Conservation (phyloP, 2,329 filamentous ascomycete genomes). For the Hypoxylon sp. region DNA sequence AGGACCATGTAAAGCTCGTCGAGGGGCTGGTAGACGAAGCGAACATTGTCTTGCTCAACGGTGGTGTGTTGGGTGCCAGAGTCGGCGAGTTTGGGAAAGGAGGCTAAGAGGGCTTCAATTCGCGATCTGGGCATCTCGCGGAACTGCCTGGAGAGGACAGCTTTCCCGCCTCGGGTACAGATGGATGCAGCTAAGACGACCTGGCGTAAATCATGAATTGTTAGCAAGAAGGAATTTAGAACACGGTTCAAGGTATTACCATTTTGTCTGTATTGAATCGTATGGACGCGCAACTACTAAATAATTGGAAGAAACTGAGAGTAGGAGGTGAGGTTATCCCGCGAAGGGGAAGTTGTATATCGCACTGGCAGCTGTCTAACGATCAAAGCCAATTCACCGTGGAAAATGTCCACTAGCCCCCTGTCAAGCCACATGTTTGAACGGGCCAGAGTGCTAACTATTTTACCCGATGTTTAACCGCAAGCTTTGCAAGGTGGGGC, state of each 20-base stretch:
- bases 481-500: not conserved
- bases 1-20: conserved; percentile 99
- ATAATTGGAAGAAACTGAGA: conserved; percentile 2
- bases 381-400: conserved; percentile 40
- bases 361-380: conserved; percentile 29
- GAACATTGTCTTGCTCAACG: conserved; percentile 98
- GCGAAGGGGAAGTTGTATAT: conserved; percentile 21
- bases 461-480: conserved; percentile 20
- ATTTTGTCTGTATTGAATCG: conserved; percentile 36
- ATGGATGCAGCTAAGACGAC: conserved; percentile 99
- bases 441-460: not conserved
- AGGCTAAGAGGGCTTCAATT: conserved; percentile 95
- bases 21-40: conserved; percentile 98
- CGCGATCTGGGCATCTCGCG: conserved; percentile 97
- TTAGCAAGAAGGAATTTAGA: conserved; percentile 17
- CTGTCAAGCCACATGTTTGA: conserved; percentile 45
- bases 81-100: conserved; percentile 97
- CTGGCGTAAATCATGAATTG: conserved; percentile 63
- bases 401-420: conserved; percentile 37
- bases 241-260: conserved; percentile 40
- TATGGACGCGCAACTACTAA: conserved; percentile 3
- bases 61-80: conserved; percentile 97
- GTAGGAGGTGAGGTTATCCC: conserved; percentile 13
- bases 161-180: conserved; percentile 98
- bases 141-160: conserved; percentile 97